Conservation (phyloP, 2,329 filamentous ascomycete genomes). For the Colletotrichum chlorophyti region DNA sequence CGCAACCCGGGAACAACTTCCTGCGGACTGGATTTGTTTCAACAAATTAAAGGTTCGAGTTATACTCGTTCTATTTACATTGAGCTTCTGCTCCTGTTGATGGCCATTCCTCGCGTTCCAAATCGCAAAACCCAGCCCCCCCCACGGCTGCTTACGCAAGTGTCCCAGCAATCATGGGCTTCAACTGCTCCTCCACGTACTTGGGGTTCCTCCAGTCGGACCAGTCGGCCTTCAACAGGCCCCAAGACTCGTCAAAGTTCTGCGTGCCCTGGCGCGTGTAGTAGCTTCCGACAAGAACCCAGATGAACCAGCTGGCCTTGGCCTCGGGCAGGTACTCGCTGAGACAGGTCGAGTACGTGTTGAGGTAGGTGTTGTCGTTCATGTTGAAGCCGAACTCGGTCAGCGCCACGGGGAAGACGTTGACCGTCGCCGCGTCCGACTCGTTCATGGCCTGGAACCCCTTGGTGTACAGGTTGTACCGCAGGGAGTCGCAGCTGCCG, state of each 20-base stretch:
- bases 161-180: conserved; percentile 46
- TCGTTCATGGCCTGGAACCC: conserved; percentile 60
- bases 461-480: conserved; percentile 52
- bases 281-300: conserved; percentile 65
- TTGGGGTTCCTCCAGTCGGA: conserved; percentile 52
- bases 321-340: conserved; percentile 53
- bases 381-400: conserved; percentile 63
- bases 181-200: conserved; percentile 50
- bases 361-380: conserved; percentile 51
- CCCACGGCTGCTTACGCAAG: too few species aligned
- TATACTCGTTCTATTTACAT: too few species aligned
- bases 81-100: too few species aligned
- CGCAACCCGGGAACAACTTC: too few species aligned
- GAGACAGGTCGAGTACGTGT: conserved; percentile 60
- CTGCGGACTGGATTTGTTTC: too few species aligned
- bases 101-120: too few species aligned
- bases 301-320: conserved; percentile 63
- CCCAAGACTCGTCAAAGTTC: conserved; percentile 66
- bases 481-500: conserved; percentile 53
- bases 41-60: too few species aligned
- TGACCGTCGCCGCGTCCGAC: conserved; percentile 41
- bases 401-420: conserved; percentile 49
- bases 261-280: conserved; percentile 60
- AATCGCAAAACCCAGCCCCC: too few species aligned
- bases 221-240: conserved; percentile 61